phyloP scores from a whole-genome alignment of 106 monocot species.

The Dendrobium officinale region DNA sequence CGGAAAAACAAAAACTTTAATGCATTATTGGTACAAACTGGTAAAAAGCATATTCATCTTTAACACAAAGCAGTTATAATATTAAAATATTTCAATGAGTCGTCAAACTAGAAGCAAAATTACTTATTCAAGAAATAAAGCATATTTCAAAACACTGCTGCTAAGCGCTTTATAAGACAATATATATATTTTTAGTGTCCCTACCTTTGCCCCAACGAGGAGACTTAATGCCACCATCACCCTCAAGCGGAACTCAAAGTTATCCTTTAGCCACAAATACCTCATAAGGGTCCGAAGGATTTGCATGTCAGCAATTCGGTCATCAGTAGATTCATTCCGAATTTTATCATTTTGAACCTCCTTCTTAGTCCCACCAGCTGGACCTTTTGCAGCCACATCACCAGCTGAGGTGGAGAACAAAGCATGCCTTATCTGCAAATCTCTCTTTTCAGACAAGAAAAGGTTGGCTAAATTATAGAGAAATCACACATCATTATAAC shows the following conservation, averaged over 20 bases:
- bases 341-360: slow-evolving; percentile 25
- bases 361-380: slow-evolving; percentile 28
- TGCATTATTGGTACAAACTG: not conserved
- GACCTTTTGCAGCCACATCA: slow-evolving; percentile 14
- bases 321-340: slow-evolving; percentile 36
- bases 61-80: not conserved
- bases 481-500: not conserved
- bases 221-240: slow-evolving; percentile 61
- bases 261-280: slow-evolving; percentile 80
- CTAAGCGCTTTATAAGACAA: not conserved
- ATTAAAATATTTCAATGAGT: not conserved
- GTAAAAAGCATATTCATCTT: not conserved
- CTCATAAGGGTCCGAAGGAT: slow-evolving; percentile 67
- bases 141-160: not conserved
- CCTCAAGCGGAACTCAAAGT: slow-evolving; percentile 68
- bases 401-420: slow-evolving; percentile 61
- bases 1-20: not conserved
- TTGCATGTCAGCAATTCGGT: slow-evolving; percentile 55
- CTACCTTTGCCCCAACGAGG: slow-evolving; percentile 90
- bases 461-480: not conserved
- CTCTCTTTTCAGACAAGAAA: slow-evolving; percentile 18
- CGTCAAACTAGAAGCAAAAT: slow-evolving; percentile 1
- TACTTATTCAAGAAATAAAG: not conserved
- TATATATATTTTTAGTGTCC: not conserved
- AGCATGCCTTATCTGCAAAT: slow-evolving; percentile 37